Base-by-base conservation (phyloP, 1,139 yeast species). In the Geotrichum bryndzae region DNA sequence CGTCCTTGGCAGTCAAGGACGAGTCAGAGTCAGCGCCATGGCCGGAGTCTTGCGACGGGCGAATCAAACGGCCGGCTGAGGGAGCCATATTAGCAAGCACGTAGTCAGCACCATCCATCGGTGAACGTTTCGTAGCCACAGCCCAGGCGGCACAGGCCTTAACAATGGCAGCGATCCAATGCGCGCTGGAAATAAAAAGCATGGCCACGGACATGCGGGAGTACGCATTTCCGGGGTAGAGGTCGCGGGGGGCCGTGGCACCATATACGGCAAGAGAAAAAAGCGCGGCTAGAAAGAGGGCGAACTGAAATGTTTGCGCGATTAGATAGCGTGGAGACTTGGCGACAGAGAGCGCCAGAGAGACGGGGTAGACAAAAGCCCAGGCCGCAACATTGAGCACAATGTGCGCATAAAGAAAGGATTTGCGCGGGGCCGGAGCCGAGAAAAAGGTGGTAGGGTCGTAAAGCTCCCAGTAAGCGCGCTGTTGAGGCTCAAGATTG, bases 151-250 rank as follows among this genome's bases (percentile, higher is more conserved):
- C 73, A 15, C 80, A 77, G 15, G 76, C 70, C 59, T 74, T 72
- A 31, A 82, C 68, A 6, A 82, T 68, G 3, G 92, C 86, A 38
- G 84, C 72, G 2, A 79, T 66, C 70, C 81, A 81, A 67, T 89
- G 96, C 2, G 77, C 73, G 1, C 82, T 62, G 0, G 86, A 75
- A 13, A 84, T 72, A 58, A 86, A 73, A 11, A 86, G 74, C 65
- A 90, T 74, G 18, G 87, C 82, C 72, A 82, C 78, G 48, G 88
- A 80, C 85, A 88, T 84, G 67, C 80, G 81, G 33, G 83, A 77
- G 73, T 92, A 92, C 1, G 87, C 86, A 71, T 89, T 89, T 53
- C 82, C 79, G 0, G 96, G 96, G 70, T 90, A 94, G 69, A 90
- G 77, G 64, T 81, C 80, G n/a, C 71, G 73, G 0, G 89, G 87